Percentiles rank a stretch among this genome's conserved stretches.
Conservation (phyloP, 1,284 basidiomycete genomes). For the Mycosarcoma mackinlayi region DNA sequence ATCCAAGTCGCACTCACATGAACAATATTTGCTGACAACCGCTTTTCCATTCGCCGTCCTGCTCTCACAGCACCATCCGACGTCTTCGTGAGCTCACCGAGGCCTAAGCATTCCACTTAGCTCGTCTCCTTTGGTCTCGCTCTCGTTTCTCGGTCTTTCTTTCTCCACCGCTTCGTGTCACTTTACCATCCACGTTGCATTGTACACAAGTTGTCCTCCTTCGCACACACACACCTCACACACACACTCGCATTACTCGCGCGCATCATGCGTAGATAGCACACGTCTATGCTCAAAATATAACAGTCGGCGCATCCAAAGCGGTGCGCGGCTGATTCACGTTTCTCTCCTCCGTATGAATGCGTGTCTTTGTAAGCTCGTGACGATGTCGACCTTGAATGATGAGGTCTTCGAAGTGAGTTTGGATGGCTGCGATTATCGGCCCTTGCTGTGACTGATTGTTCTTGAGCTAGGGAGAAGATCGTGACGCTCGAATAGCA, state of each 20-base stretch:
- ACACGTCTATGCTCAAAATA: conserved; percentile 20
- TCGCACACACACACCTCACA: conserved; percentile 10
- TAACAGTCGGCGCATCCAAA: conserved; percentile 9
- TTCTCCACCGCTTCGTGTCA: conserved; percentile 17
- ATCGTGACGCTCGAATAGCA: too few species aligned
- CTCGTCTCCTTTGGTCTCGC: conserved; percentile 2
- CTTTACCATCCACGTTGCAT: conserved; percentile 20
- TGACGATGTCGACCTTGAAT: too few species aligned
- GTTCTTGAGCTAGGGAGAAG: too few species aligned
- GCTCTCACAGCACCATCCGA: conserved; percentile 65
- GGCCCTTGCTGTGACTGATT: too few species aligned
- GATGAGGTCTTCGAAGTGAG: too few species aligned
- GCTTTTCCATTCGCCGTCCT: neutral
- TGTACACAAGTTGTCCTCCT: conserved; percentile 37
- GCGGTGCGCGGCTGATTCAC: conserved; percentile 16
- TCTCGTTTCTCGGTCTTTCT: conserved; percentile 16
- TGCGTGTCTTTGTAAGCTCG: too few species aligned
- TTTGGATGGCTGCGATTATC: too few species aligned
- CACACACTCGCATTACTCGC: conserved; percentile 8
- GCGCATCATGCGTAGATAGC: conserved; percentile 21
- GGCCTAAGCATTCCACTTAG: conserved; percentile 55
- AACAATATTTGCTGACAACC: conserved; percentile 16
- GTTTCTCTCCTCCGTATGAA: neutral
- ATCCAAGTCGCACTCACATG: neutral
- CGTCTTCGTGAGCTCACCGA: conserved; percentile 68